These are phyloP conservation scores for Botryotinia calthae DNA, from an alignment of 2,329 filamentous ascomycete genomes.

Conservation along the genomic window DNA sequence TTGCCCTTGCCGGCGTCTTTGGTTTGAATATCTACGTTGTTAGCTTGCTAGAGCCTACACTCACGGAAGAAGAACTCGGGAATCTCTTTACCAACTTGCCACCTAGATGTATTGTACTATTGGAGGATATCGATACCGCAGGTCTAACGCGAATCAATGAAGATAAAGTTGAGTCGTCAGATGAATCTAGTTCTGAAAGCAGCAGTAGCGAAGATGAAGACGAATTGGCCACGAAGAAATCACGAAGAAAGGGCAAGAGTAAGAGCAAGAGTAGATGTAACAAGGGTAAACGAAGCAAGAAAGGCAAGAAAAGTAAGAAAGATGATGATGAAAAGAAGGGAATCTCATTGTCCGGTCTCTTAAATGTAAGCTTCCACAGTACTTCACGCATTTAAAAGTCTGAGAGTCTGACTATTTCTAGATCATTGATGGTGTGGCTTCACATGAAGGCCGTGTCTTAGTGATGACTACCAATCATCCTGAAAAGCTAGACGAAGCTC, in stretches of 20 bases:
- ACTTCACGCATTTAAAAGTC: neutral
- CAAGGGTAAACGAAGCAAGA: slow-evolving; percentile 36
- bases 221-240: slow-evolving; percentile 41
- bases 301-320: neutral
- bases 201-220: slow-evolving; percentile 11
- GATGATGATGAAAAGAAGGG: slow-evolving; percentile 35
- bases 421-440: slow-evolving; percentile 57
- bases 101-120: slow-evolving; percentile 60
- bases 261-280: slow-evolving; percentile 24
- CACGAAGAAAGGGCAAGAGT: slow-evolving; percentile 44
- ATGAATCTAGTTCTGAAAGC: neutral
- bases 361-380: slow-evolving; percentile 51
- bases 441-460: slow-evolving; percentile 73
- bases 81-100: slow-evolving; percentile 60
- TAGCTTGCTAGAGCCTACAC: slow-evolving; percentile 54
- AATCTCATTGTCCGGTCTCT: slow-evolving; percentile 74
- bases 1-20: slow-evolving; percentile 64
- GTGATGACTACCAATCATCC: slow-evolving; percentile 82
- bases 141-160: slow-evolving; percentile 49
- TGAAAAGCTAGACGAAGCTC: slow-evolving; percentile 68
- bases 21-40: slow-evolving; percentile 66
- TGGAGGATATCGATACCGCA: slow-evolving; percentile 69
- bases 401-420: neutral
- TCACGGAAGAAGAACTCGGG: slow-evolving; percentile 61
- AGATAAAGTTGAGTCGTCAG: slow-evolving; percentile 23